Conservation (phyloP, 2,329 filamentous ascomycete species). For the Fusarium robinianum region DNA sequence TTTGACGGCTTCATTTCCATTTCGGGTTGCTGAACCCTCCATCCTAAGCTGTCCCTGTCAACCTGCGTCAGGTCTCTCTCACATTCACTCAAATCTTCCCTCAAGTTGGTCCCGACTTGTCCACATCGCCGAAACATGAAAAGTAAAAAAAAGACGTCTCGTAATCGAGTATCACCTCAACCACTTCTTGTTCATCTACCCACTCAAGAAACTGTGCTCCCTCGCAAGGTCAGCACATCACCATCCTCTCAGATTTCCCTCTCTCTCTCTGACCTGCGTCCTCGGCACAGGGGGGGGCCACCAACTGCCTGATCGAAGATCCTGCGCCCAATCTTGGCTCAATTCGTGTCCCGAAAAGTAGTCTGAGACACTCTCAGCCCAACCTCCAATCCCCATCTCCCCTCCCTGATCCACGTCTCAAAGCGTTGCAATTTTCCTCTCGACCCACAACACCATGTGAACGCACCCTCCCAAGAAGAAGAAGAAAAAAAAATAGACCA, state of each 20-base stretch:
- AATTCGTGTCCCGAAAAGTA: conserved; percentile 1
- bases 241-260: too few species aligned
- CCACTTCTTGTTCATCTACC: conserved; percentile 1
- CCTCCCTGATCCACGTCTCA: conserved; percentile 15
- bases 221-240: too few species aligned
- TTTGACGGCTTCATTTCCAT: conserved; percentile 2
- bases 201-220: too few species aligned
- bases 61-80: too few species aligned
- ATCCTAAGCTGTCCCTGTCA: too few species aligned
- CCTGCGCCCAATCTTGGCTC: conserved; percentile 1
- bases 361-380: conserved; percentile 15
- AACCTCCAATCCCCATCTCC: conserved; percentile 5
- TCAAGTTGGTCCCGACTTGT: neutral
- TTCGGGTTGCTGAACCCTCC: conserved; percentile 3
- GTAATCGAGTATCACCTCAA: neutral
- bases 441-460: conserved; percentile 20
- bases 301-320: conserved; percentile 3
- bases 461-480: conserved; percentile 10
- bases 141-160: neutral
- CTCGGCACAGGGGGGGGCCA: too few species aligned
- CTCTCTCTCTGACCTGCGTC: neutral
- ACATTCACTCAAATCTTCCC: neutral
- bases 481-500: conserved; percentile 12
- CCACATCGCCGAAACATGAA: neutral
- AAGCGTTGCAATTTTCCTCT: conserved; percentile 20